phyloP scores from a whole-genome alignment of 495 filamentous ascomycete genomes.

The Daldinia bambusicola region DNA sequence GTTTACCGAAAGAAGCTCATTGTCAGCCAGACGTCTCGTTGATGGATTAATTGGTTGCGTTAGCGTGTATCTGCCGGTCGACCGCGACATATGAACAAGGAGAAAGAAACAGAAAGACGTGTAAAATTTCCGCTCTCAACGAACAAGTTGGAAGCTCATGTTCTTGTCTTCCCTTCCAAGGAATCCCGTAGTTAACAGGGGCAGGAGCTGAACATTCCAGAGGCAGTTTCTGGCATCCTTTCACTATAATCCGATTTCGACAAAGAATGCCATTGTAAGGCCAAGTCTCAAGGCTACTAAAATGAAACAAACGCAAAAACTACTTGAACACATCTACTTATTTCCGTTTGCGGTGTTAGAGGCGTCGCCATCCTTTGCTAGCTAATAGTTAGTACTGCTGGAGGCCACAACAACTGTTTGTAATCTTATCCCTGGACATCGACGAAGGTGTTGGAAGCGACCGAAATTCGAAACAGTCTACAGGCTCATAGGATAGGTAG shows the following conservation, averaged over 20 bases:
- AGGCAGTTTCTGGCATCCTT: conserved; percentile 28
- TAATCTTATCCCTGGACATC: not conserved
- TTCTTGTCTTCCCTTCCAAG: conserved; percentile 40
- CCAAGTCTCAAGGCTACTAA: not conserved
- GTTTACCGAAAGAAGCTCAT: conserved; percentile 23
- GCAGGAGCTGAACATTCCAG: conserved; percentile 42
- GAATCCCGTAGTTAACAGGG: conserved; percentile 31
- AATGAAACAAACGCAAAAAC: conserved; percentile 41
- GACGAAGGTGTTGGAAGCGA: not conserved
- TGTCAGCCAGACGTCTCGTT: conserved; percentile 24
- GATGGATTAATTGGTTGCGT: conserved; percentile 10
- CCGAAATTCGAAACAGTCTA: not conserved
- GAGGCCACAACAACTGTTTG: conserved; percentile 2
- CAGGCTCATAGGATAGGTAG: not conserved
- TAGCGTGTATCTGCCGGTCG: conserved; percentile 5
- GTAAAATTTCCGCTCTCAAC: conserved; percentile 26
- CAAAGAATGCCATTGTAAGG: conserved; percentile 46
- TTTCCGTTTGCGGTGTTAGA: conserved; percentile 45
- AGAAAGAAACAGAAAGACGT: conserved; percentile 26
- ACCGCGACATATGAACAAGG: conserved; percentile 24
- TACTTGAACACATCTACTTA: conserved; percentile 1
- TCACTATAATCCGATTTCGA: conserved; percentile 40
- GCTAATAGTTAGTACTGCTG: conserved; percentile 15
- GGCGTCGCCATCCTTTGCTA: conserved; percentile 35
- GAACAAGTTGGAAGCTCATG: conserved; percentile 5